Evolutionary conservation across 2,329 filamentous ascomycete genomes (phyloP).

Genomic region (Arthrobotrys sphaeroides): DNA sequence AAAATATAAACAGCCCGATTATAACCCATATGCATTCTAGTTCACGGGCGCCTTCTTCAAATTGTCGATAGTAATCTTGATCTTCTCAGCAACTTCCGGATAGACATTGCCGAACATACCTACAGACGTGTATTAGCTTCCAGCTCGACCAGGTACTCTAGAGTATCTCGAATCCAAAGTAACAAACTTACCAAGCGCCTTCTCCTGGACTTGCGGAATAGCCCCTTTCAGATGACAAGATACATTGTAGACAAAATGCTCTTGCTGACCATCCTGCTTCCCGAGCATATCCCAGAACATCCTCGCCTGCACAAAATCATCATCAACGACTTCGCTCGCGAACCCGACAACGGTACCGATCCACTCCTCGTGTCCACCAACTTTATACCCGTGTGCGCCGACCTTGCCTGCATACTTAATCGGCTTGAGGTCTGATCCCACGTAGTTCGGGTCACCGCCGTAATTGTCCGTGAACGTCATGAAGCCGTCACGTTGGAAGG

Average conservation of each 20-base stretch:
- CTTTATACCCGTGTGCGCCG: constrained; percentile 33
- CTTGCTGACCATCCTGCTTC: constrained; percentile 68
- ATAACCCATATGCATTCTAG: neutral
- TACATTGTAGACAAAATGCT: constrained; percentile 71
- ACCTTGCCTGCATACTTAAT: constrained; percentile 54
- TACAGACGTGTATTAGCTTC: constrained; percentile 1
- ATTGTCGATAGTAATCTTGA: constrained; percentile 5
- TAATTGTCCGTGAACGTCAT: constrained; percentile 62
- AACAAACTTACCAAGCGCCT: constrained; percentile 71
- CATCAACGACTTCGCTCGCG: constrained; percentile 61
- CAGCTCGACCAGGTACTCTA: neutral
- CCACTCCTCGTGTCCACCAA: constrained; percentile 58
- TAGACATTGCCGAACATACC: constrained; percentile 40
- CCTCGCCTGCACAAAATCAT: constrained; percentile 66
- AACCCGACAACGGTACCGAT: constrained; percentile 57
- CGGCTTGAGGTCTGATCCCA: constrained; percentile 58
- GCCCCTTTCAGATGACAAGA: constrained; percentile 68
- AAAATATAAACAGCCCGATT: neutral
- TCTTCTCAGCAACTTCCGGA: constrained; percentile 17
- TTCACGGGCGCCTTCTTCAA: neutral
- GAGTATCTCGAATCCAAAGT: constrained; percentile 58
- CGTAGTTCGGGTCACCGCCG: constrained; percentile 64
- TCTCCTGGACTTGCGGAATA: constrained; percentile 67
- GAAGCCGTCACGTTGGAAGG: constrained; percentile 62
- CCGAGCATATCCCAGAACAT: constrained; percentile 66